Evolutionary conservation across 495 filamentous ascomycete species (phyloP).

Genomic region (Coniosporium apollinis): DNA sequence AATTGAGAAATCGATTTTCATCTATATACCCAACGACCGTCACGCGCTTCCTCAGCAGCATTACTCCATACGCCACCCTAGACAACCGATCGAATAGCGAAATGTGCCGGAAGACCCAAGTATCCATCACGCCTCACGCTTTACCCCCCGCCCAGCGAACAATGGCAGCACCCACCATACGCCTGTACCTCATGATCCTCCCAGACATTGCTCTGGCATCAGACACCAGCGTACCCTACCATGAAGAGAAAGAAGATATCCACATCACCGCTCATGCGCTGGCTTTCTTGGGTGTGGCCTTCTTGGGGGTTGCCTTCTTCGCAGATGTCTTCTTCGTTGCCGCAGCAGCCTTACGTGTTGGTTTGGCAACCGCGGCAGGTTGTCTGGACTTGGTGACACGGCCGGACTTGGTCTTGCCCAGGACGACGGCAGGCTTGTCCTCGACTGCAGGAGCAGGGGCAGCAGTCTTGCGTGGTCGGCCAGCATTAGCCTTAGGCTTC

Average conservation of each 20-base stretch:
- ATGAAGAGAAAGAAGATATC: too few relatives aligned
- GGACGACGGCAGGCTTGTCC: conserved; percentile 53
- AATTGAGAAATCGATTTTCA: too few relatives aligned
- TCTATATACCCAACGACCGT: too few relatives aligned
- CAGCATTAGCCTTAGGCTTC: conserved; percentile 28
- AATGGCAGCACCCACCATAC: too few relatives aligned
- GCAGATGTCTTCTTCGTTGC: conserved; percentile 31
- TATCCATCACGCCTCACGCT: neutral
- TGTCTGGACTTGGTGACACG: conserved; percentile 62
- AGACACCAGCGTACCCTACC: too few relatives aligned
- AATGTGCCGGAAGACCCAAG: too few relatives aligned
- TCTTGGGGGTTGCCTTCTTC: conserved; percentile 43
- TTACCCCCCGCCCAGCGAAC: neutral
- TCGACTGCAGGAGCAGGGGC: conserved; percentile 43
- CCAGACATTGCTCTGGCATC: too few relatives aligned
- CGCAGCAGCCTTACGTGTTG: conserved; percentile 40
- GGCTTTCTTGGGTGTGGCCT: conserved; percentile 28
- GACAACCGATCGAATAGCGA: too few relatives aligned
- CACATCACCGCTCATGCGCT: too few relatives aligned
- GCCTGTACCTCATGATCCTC: too few relatives aligned
- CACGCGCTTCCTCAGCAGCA: too few relatives aligned
- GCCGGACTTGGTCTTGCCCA: conserved; percentile 82
- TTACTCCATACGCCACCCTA: too few relatives aligned
- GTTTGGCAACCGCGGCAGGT: conserved; percentile 27
- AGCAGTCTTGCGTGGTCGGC: conserved; percentile 27